Evolutionary conservation across 208 protist species (phyloP), one percentile per base, ranked within the genome.

Genomic region (Acanthamoeba divionensis): DNA sequence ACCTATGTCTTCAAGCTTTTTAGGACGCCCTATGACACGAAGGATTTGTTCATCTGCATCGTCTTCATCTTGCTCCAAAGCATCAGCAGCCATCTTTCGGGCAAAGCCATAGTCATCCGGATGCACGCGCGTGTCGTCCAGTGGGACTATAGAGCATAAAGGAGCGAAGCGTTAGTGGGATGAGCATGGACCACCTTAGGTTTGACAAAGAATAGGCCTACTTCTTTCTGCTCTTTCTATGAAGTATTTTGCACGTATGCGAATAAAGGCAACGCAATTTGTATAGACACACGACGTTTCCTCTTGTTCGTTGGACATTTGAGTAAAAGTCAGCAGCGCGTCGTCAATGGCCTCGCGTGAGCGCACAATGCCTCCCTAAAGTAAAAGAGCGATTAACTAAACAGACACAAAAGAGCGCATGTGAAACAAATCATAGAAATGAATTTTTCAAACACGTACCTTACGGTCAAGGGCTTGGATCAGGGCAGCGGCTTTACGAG

Each of bases 51-150:
- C 36, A 29, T 0, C 15, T 26, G 36, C 31, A 29, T 83, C 48
- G 24, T 41, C 50, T 36, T 83, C 36, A 18, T 93, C 86, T 9
- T 24, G 24, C 31, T 95, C 93, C 0, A 95, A 45, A 12, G 91
- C 92, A 31, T 93, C 93, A 10, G 71, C 47, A 0, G 91, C 93
- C 10, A 95, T 93, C 54, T 90, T 92, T 24, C 67, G 67, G 5
- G 91, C 88, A 8, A 91, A 41, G 10, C 31, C 10, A 69, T 95
- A 95, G 65, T 85, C 33, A 0, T 90, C 65, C 8, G 93, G 91
- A 86, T 95, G 93, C 21, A 95, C 91, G 29, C 93, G 29, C 3
- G 93, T 95, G 12, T 85, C 90, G 54, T 95, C 93, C 0, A 95
- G 29, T 31, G 62, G 73, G 62, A 63, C 73, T 83, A 52, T 15